Evolutionary conservation across 306 rosid species (phyloP), one percentile per base, ranked within the genome.

Genomic region (Macrotyloma uniflorum): DNA sequence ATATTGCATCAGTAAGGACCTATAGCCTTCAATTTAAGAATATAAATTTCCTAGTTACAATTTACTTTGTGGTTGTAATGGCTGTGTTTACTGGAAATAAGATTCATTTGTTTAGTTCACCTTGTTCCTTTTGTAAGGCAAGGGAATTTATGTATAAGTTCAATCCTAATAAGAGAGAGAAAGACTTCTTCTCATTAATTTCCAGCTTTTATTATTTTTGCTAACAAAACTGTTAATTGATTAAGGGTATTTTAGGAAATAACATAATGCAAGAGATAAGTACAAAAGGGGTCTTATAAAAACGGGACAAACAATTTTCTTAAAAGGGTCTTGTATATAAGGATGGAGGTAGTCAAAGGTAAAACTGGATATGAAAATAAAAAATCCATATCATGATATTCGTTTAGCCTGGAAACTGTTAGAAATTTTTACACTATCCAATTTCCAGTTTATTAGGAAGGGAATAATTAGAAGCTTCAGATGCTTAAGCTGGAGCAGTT

Each of bases 1-100:
- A 95, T 87, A 95, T 95, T 49, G 96, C 94, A 76, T 95, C 98
- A 80, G 99, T 95, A 87, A 62, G 87, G 85, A 77, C 59, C 32
- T 79, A 28, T 12, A 55, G 70, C 51, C 70, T 58, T 70, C 49
- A 66, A 79, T n/a, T 79, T 57, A 24, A 35, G 57, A 49, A 6
- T 53, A 76, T 75, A 45, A 66, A 58, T 73, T 83, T 54, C 83
- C 78, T 45, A 20, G 55, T 42, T 76, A 42, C 75, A 73, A 67
- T 50, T 71, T 71, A 45, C 80, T 83, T 67, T 50, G 67, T 59
- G 78, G 38, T 54, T 78, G 51, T 66, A 13, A 49, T 57, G 42
- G 71, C 38, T 7, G 66, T 58, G 54, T 28, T 74, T 46, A n/a
- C 30, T 40, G 70, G 57, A 76, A 55, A 63, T 61, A 9, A 46